Evolutionary conservation across 805 yeast species (phyloP).

Genomic region (Metschnikowia matae): DNA sequence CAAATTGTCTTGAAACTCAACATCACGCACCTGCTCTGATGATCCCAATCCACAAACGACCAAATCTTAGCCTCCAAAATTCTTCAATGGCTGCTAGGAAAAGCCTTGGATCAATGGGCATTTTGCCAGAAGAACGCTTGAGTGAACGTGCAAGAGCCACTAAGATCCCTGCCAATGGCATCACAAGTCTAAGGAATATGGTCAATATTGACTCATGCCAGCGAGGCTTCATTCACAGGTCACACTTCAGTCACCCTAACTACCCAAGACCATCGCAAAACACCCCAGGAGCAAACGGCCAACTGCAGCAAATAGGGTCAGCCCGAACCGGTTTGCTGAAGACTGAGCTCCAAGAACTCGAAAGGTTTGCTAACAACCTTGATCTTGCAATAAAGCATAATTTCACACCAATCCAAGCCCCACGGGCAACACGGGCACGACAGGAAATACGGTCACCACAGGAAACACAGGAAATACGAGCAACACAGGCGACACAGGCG

Average conservation of each 20-base stretch:
- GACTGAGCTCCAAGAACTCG: too few relatives aligned
- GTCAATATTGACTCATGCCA: not conserved
- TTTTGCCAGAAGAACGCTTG: not conserved
- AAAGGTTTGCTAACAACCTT: too few relatives aligned
- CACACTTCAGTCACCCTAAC: not conserved
- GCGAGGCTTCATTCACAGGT: not conserved
- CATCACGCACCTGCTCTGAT: not conserved
- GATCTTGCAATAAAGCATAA: too few relatives aligned
- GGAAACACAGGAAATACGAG: too few relatives aligned
- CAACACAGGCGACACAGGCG: too few relatives aligned
- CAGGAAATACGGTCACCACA: too few relatives aligned
- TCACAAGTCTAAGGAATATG: not conserved
- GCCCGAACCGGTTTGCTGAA: too few relatives aligned
- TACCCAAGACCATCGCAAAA: not conserved
- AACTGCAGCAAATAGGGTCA: not conserved
- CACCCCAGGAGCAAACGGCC: not conserved
- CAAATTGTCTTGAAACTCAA: not conserved
- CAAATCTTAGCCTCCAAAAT: not conserved
- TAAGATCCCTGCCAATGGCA: too few relatives aligned
- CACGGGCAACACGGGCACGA: too few relatives aligned
- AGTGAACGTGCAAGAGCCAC: not conserved
- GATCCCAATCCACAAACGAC: not conserved
- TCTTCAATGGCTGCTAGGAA: not conserved
- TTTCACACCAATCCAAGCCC: too few relatives aligned
- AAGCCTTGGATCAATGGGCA: not conserved